phyloP scores from a whole-genome alignment of 2,329 filamentous ascomycete species.

The Teratosphaeria gauchensis region DNA sequence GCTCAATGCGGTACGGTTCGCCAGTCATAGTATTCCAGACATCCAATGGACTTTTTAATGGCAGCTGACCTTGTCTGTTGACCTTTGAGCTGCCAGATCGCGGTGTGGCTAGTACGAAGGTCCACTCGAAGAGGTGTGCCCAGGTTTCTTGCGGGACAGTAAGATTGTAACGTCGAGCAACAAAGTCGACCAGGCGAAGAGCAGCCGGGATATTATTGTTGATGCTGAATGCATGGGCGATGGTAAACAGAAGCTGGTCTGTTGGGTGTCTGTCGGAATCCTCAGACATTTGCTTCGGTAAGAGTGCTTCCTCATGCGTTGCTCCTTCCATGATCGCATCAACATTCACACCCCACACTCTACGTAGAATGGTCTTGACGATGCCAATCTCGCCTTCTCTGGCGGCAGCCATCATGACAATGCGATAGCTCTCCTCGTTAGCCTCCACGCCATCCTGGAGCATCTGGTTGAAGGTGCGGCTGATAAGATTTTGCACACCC shows the following conservation, averaged over 20 bases:
- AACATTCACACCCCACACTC: conserved; percentile 47
- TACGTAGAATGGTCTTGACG: conserved; percentile 40
- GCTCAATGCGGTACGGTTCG: conserved; percentile 46
- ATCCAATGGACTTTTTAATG: conserved; percentile 35
- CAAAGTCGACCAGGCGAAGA: conserved; percentile 49
- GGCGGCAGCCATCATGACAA: conserved; percentile 43
- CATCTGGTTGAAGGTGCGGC: conserved; percentile 41
- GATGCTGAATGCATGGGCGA: conserved; percentile 60
- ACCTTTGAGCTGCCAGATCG: conserved; percentile 22
- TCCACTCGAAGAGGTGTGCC: conserved; percentile 58
- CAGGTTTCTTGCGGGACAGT: conserved; percentile 50
- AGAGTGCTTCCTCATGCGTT: conserved; percentile 22
- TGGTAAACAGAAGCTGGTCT: conserved; percentile 47
- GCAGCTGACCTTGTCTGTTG: conserved; percentile 28
- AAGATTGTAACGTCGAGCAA: conserved; percentile 52
- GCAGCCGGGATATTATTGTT: conserved; percentile 54
- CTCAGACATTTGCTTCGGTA: conserved; percentile 30
- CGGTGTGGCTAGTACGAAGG: conserved; percentile 46
- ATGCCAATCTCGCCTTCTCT: conserved; percentile 43
- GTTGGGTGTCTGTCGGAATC: conserved; percentile 52
- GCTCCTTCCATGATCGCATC: conserved; percentile 27
- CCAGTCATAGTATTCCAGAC: conserved; percentile 53
- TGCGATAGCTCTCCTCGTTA: conserved; percentile 45
- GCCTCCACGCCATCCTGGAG: conserved; percentile 31
- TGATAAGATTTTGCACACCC: conserved; percentile 20